Evolutionary conservation across 148 eudicot species (phyloP).

Genomic region (Fallopia convolvulus): DNA sequence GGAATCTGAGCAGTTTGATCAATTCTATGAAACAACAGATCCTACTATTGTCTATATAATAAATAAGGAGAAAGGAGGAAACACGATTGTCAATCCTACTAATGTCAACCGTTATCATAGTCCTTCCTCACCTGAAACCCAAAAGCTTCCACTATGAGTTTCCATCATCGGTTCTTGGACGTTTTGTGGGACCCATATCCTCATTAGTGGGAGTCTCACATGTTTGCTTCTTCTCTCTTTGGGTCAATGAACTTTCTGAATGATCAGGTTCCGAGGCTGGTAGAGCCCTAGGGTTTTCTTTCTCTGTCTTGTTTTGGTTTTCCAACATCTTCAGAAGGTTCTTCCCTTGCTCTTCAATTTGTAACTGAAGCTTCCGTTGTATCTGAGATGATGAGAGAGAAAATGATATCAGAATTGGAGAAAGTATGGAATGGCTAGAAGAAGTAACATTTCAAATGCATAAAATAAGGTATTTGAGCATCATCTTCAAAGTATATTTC

Average conservation of each 20-base stretch:
- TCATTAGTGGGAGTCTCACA: not conserved
- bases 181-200: slow-evolving; percentile 5
- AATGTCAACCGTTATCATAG: not conserved
- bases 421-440: not conserved
- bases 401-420: not conserved
- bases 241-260: not conserved
- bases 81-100: slow-evolving; percentile 1
- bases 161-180: not conserved
- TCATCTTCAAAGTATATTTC: not conserved
- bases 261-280: not conserved
- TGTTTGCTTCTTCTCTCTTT: not conserved
- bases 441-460: not conserved
- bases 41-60: slow-evolving; percentile 1
- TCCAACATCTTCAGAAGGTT: slow-evolving; percentile 5
- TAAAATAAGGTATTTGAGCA: not conserved
- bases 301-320: slow-evolving; percentile 3
- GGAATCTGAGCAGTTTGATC: not conserved
- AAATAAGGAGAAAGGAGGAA: not conserved
- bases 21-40: not conserved
- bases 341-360: slow-evolving; percentile 63
- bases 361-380: slow-evolving; percentile 58
- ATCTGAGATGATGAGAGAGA: slow-evolving; percentile 27
- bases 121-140: not conserved
- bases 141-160: not conserved
- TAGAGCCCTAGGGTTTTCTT: not conserved